Evolutionary conservation across 306 rosid species (phyloP).

Genomic region (Quercus agrifolia): DNA sequence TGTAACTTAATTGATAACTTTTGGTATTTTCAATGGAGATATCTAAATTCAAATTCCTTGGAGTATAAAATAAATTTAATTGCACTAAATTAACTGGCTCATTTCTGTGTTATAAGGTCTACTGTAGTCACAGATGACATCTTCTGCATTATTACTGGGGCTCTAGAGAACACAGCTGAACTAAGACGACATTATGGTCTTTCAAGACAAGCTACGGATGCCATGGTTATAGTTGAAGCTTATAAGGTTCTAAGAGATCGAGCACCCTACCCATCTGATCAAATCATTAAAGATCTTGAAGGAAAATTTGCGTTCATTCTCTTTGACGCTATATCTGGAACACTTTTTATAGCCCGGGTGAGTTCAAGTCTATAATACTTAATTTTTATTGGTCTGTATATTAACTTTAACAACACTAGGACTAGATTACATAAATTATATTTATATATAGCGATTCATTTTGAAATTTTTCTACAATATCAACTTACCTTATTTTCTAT

Average conservation of each 20-base stretch:
- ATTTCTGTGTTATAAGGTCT: constrained; percentile 29
- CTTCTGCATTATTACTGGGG: constrained; percentile 52
- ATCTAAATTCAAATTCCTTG: no score
- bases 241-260: constrained; percentile 54
- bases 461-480: no score
- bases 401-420: no score
- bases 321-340: constrained; percentile 42
- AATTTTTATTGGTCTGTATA: no score
- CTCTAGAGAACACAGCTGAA: constrained; percentile 35
- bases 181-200: constrained; percentile 59
- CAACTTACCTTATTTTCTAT: no score
- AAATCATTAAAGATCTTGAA: constrained; percentile 54
- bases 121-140: constrained; percentile 44
- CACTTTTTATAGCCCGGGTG: constrained; percentile 54
- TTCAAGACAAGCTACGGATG: constrained; percentile 57
- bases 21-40: no score
- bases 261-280: constrained; percentile 66
- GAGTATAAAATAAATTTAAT: no score
- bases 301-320: constrained; percentile 57
- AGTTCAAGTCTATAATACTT: background rate
- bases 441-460: no score
- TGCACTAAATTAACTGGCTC: background rate
- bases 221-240: constrained; percentile 60
- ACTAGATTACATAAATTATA: no score
- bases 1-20: no score